A percentile compares a stretch with the other conserved stretches of the same genome.
Conservation (phyloP, 192 early-diverging fungal species). For the Polychytrium aggregatum region DNA sequence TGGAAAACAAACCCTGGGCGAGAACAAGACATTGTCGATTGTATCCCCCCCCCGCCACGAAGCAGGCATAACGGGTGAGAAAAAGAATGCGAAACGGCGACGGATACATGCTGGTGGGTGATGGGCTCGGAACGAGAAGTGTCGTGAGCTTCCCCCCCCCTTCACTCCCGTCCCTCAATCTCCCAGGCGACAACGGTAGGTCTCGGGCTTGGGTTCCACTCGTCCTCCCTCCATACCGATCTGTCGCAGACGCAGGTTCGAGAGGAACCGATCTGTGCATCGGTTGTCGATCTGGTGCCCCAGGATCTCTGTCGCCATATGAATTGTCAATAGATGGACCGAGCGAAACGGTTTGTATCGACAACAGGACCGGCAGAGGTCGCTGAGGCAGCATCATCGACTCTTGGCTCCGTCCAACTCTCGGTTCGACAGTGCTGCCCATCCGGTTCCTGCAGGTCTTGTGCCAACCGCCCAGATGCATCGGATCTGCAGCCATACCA, state of each 20-base stretch:
- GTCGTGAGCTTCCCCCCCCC: too few relatives aligned
- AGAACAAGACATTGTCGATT: too few relatives aligned
- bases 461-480: not conserved
- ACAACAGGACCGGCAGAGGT: too few relatives aligned
- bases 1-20: constrained; percentile 21
- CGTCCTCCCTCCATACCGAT: constrained; percentile 11
- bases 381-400: not conserved
- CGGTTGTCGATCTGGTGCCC: constrained; percentile 12
- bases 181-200: too few relatives aligned
- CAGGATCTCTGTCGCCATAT: constrained; percentile 14
- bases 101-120: not conserved
- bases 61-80: too few relatives aligned
- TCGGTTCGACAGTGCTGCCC: not conserved
- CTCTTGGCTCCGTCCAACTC: not conserved
- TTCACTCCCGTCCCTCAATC: too few relatives aligned
- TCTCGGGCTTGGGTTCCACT: too few relatives aligned
- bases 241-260: constrained; percentile 14
- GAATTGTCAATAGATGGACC: too few relatives aligned
- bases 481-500: constrained; percentile 7
- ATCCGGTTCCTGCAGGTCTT: not conserved
- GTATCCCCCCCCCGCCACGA: too few relatives aligned
- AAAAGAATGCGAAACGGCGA: not conserved
- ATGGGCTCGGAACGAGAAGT: too few relatives aligned
- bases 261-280: constrained; percentile 14
- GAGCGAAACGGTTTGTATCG: too few relatives aligned